These are phyloP conservation scores for Lactuca saligna DNA, from an alignment of 129 eudicot species.

Conservation along the genomic window DNA sequence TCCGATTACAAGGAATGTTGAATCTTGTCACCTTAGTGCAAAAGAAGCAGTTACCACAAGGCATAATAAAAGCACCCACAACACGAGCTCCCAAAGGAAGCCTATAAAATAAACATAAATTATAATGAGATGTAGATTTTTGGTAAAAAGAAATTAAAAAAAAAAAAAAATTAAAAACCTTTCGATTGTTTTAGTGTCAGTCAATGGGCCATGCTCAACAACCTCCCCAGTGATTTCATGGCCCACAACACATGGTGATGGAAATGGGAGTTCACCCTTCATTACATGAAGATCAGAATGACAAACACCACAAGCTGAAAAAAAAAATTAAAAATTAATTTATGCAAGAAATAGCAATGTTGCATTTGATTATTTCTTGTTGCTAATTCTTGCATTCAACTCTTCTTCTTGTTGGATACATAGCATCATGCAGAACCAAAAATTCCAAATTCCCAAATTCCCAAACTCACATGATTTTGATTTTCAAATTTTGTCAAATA, in stretches of 20 bases:
- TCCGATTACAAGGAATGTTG: neutral
- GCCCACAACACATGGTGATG: constrained; percentile 91
- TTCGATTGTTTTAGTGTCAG: constrained; percentile 65
- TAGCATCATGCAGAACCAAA: no score
- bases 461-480: neutral
- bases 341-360: neutral
- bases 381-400: no score
- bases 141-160: neutral
- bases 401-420: no score
- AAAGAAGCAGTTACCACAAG: constrained; percentile 92
- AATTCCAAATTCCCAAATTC: no score
- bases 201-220: constrained; percentile 82
- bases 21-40: constrained; percentile 71
- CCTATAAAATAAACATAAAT: constrained; percentile 42
- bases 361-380: no score
- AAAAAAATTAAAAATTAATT: neutral
- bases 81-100: constrained; percentile 89
- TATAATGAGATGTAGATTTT: neutral
- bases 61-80: constrained; percentile 97
- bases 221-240: constrained; percentile 99
- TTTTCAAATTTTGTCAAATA: neutral
- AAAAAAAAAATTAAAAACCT: constrained; percentile 45
- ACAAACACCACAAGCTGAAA: constrained; percentile 97
- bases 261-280: constrained; percentile 93
- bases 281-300: constrained; percentile 96